A percentile compares a stretch with the other conserved stretches of the same genome.
These are phyloP conservation scores for Sclerotinia nivalis DNA, from an alignment of 2,329 filamentous ascomycete genomes.

Conservation along the genomic window DNA sequence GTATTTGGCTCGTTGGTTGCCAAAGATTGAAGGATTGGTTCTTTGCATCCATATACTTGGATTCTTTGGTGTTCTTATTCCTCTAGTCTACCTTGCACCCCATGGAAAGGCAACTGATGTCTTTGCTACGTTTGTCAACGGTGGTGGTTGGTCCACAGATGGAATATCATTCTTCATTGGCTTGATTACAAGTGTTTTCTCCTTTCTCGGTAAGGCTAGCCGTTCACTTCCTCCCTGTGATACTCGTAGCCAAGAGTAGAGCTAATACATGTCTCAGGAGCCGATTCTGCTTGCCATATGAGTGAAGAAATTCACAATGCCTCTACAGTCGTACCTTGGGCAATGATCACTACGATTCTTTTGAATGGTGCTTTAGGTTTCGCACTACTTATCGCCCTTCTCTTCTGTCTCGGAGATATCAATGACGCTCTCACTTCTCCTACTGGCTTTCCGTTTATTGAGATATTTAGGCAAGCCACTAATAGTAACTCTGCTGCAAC, in stretches of 20 bases:
- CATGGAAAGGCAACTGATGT: conserved; percentile 31
- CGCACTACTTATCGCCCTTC: conserved; percentile 41
- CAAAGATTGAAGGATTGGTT: conserved; percentile 47
- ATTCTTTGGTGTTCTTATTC: conserved; percentile 47
- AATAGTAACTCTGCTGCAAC: conserved; percentile 48
- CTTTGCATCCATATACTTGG: conserved; percentile 48
- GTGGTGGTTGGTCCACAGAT: conserved; percentile 37
- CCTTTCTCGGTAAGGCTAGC: conserved; percentile 18
- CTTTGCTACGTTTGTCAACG: conserved; percentile 40
- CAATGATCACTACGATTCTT: conserved; percentile 48
- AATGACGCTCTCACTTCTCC: conserved; percentile 43
- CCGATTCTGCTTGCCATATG: conserved; percentile 24
- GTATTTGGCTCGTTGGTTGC: conserved; percentile 43
- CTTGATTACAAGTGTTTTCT: conserved; percentile 28
- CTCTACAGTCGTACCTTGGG: conserved; percentile 21
- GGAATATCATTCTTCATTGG: conserved; percentile 44
- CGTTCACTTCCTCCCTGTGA: background rate
- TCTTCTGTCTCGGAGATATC: conserved; percentile 43
- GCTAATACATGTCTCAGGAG: conserved; percentile 16
- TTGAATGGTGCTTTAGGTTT: conserved; percentile 52
- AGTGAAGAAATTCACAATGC: conserved; percentile 26
- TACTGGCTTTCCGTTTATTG: conserved; percentile 49
- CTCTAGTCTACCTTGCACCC: conserved; percentile 40
- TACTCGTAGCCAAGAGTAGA: background rate
- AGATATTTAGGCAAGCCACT: conserved; percentile 53